phyloP scores from a whole-genome alignment of 495 filamentous ascomycete genomes.

The Trichoderma asperelloides region DNA sequence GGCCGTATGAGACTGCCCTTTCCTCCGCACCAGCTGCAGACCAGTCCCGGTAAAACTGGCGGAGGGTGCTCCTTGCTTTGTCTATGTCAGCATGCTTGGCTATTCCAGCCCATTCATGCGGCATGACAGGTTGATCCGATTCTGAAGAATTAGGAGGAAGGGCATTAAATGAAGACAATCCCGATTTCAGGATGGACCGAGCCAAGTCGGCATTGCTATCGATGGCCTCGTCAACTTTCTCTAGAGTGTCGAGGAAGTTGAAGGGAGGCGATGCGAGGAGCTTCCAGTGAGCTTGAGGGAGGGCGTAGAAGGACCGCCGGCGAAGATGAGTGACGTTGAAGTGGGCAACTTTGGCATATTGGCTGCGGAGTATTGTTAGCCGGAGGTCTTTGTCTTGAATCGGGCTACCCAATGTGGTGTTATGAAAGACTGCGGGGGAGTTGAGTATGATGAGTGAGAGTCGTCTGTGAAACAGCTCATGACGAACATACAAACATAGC shows the following conservation, averaged over 20 bases:
- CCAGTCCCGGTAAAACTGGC: conserved; percentile 96
- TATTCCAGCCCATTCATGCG: conserved; percentile 51
- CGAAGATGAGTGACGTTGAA: conserved; percentile 81
- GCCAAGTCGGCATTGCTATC: conserved; percentile 80
- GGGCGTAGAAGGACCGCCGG: conserved; percentile 80
- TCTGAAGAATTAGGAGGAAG: conserved; percentile 2
- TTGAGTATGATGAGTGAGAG: no score
- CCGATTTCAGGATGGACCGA: conserved; percentile 58
- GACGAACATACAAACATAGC: no score
- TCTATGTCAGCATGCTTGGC: conserved; percentile 67
- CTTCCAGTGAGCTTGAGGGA: conserved; percentile 75
- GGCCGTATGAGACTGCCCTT: conserved; percentile 63
- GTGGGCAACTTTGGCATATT: conserved; percentile 77
- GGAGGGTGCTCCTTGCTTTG: conserved; percentile 81
- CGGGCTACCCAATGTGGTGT: no score
- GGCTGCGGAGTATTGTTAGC: conserved; percentile 35
- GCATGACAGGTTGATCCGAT: conserved; percentile 17
- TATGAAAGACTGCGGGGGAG: no score
- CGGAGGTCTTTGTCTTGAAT: neutral
- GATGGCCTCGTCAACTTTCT: conserved; percentile 76
- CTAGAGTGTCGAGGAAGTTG: conserved; percentile 66
- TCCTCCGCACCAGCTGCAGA: conserved; percentile 66
- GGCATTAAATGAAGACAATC: conserved; percentile 57
- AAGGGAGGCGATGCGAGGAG: conserved; percentile 74
- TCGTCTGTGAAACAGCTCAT: no score